Percentiles rank a stretch among this genome's conserved stretches.
Evolutionary conservation across 495 filamentous ascomycete species (phyloP).

Genomic region (Trichocladium uniseriatum): DNA sequence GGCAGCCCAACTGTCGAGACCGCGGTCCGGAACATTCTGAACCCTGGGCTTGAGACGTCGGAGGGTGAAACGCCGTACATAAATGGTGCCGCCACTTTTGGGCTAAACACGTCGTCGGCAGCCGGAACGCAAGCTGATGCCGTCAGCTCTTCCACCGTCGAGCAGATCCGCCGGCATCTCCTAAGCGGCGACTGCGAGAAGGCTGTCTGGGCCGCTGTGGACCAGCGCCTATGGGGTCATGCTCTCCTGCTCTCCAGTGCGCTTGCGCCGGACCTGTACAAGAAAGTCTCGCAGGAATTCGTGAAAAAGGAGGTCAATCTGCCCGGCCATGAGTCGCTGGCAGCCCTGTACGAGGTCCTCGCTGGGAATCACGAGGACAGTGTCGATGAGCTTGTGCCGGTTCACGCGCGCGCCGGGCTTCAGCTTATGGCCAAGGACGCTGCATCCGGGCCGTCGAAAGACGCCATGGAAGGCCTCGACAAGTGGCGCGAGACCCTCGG

Average conservation of each 20-base stretch:
- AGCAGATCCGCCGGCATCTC: constrained; percentile 60
- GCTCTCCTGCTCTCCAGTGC: constrained; percentile 88
- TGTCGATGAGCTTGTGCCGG: constrained; percentile 92
- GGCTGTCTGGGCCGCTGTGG: constrained; percentile 90
- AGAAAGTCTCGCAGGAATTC: constrained; percentile 88
- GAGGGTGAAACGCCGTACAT: constrained; percentile 25
- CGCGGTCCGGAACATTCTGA: constrained; percentile 63
- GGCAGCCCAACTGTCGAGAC: constrained; percentile 63
- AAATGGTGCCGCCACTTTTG: constrained; percentile 23
- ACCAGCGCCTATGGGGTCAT: constrained; percentile 90
- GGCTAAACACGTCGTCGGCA: constrained; percentile 13
- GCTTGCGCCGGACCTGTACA: constrained; percentile 59
- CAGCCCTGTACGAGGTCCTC: constrained; percentile 84
- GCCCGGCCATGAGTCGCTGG: constrained; percentile 65
- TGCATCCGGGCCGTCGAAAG: constrained; percentile 52
- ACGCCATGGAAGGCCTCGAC: constrained; percentile 74
- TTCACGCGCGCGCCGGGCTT: constrained; percentile 81
- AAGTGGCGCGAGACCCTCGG: constrained; percentile 89
- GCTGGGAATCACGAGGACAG: constrained; percentile 91
- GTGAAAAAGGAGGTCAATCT: constrained; percentile 84
- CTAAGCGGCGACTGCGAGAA: constrained; percentile 77
- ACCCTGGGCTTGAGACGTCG: constrained; percentile 40
- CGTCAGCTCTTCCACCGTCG: constrained; percentile 55
- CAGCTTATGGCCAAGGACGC: constrained; percentile 72
- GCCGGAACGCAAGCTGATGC: constrained; percentile 44